A percentile compares a stretch with the other conserved stretches of the same genome.
phyloP scores from a whole-genome alignment of 441 rosid genomes.

The Theobroma grandiflorum region DNA sequence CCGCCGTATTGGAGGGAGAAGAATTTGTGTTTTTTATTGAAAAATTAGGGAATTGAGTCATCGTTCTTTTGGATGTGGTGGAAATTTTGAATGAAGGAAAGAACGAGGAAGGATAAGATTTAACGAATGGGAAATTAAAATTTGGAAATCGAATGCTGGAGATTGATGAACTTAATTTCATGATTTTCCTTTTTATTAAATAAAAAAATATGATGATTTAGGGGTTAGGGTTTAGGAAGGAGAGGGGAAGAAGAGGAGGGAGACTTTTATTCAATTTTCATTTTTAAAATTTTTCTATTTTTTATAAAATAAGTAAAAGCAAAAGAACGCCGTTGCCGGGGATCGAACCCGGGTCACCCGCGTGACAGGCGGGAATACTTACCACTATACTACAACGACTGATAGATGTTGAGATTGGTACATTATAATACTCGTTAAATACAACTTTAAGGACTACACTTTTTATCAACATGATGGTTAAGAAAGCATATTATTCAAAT shows the following conservation, averaged over 20 bases:
- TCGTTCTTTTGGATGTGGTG: slow-evolving; percentile 27
- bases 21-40: slow-evolving; percentile 25
- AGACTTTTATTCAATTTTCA: too few species aligned
- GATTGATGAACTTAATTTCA: slow-evolving; percentile 34
- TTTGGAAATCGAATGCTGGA: slow-evolving; percentile 26
- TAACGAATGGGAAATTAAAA: slow-evolving; percentile 26
- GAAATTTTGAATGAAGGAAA: slow-evolving; percentile 19
- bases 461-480: too few species aligned
- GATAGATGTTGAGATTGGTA: too few species aligned
- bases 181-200: too few species aligned
- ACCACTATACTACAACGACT: slow-evolving; percentile 95
- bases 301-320: too few species aligned
- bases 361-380: slow-evolving; percentile 95
- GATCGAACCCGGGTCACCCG: slow-evolving; percentile 96
- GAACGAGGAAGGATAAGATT: slow-evolving; percentile 23
- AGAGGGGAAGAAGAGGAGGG: too few species aligned
- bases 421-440: too few species aligned
- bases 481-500: too few species aligned
- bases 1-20: slow-evolving; percentile 31
- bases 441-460: too few species aligned
- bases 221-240: too few species aligned
- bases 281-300: too few species aligned
- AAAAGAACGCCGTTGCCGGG: slow-evolving; percentile 79
- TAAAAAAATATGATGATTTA: too few species aligned
- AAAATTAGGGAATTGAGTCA: slow-evolving; percentile 38